phyloP scores from a whole-genome alignment of 2,329 filamentous ascomycete species.

The Clarireedia paspali region DNA sequence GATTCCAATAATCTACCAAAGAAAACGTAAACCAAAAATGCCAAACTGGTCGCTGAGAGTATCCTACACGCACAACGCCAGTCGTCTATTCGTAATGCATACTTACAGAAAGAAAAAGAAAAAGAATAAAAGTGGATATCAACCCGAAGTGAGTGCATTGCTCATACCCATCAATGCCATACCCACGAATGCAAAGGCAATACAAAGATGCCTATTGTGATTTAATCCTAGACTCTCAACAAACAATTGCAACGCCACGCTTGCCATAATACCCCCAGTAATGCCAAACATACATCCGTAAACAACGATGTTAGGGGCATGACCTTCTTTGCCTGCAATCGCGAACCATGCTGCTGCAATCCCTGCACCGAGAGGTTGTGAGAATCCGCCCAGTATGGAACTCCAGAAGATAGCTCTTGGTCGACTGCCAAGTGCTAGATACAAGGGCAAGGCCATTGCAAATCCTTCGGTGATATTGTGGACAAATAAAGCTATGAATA shows the following conservation, averaged over 20 bases:
- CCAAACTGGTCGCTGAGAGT: neutral
- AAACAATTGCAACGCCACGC: constrained; percentile 82
- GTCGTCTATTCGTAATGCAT: constrained; percentile 4
- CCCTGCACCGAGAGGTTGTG: constrained; percentile 78
- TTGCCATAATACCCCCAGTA: constrained; percentile 92
- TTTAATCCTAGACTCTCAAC: constrained; percentile 78
- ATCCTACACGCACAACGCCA: constrained; percentile 3
- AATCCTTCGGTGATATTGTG: constrained; percentile 99
- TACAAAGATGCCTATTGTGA: constrained; percentile 69
- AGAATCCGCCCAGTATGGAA: constrained; percentile 74
- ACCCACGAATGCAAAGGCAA: constrained; percentile 72
- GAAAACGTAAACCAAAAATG: neutral
- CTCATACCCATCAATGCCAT: constrained; percentile 85
- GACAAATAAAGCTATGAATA: constrained; percentile 93
- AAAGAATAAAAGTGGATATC: neutral
- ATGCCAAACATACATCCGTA: constrained; percentile 81
- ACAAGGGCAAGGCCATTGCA: constrained; percentile 84
- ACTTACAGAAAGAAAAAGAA: neutral
- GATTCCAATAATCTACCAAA: neutral
- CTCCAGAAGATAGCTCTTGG: constrained; percentile 79
- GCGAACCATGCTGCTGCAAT: constrained; percentile 83
- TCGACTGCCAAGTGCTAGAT: constrained; percentile 78
- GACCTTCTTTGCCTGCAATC: constrained; percentile 47
- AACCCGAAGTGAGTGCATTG: constrained; percentile 65
- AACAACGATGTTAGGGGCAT: constrained; percentile 45